Base-by-base conservation (phyloP, 1,139 yeast genomes). In the Zygotorulaspora mrakii region DNA sequence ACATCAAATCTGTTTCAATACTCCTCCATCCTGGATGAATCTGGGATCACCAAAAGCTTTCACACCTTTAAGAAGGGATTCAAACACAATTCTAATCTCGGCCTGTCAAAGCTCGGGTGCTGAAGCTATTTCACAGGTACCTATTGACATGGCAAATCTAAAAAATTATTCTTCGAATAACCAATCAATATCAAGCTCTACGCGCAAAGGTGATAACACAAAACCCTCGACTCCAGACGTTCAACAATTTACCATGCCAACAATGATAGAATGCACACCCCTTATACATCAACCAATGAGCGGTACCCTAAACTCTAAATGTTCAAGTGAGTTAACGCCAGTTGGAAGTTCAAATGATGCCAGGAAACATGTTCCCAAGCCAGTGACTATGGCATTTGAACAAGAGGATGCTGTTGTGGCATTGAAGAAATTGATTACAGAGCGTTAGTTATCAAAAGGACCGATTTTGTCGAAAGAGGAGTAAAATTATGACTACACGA, bases 381-480 rank as follows among this genome's bases (percentile, higher is more conserved):
- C 42, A 17, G 37, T 38, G 24, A 22, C 41, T 22, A 14, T 21
- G 12, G 32, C 39, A 7, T 33, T 36, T 18, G 54, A 47, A 22
- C 46, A 45, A 8, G 62, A 57, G 39, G 62, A 57, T 39, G 62
- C 62, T 3, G 47, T 61, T 35, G 34, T 49, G 12, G 62, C 62
- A 10, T 40, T 57, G 22, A 50, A 53, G 36, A 56, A 43, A 33
- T 46, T 57, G 22, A 55, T 56, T 25, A 50, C 52, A 31, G 56
- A 56, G 36, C 40, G 50, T 42, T 42, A 20, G 22, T 20, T n/a
- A n/a, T n/a, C n/a, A n/a, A 20, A 20, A 20, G 22, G 22, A 20
- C 9, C 6, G 22, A 20, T 20, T n/a, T n/a, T n/a, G n/a, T n/a
- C n/a, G n/a, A n/a, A n/a, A n/a, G n/a, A n/a, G n/a, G n/a, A n/a